Base-by-base conservation (phyloP, 139 green algal genomes). In the Micractinium sp. region DNA sequence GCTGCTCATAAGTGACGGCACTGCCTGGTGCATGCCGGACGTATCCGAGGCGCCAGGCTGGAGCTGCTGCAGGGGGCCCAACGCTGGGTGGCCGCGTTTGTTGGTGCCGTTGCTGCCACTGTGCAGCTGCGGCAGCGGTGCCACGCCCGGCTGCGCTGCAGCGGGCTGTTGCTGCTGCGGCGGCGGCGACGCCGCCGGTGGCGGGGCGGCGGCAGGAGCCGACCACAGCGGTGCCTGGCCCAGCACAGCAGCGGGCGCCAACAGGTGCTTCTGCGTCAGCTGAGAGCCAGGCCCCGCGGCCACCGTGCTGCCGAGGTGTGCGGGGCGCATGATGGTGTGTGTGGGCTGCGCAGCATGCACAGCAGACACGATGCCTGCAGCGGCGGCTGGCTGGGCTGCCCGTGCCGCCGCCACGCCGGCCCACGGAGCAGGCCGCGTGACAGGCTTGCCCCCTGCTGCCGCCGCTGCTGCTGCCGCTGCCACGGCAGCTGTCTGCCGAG, bases 61-160 rank as follows among this genome's bases (percentile, higher is more conserved):
- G 13, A 19, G 5, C 31, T n/a, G 71, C 29, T 38, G 29, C 31
- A 33, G 5, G 29, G 71, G 4, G 27, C 0, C 3, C 31, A 56
- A 56, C 47, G 5, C 47, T 56, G 47, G 47, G 47, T 16, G 9
- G 47, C 47, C 9, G 47, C 47, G 7, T 56, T 9, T 56, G 47
- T 9, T 56, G 47, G 7, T 56, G 47, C 47, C 47, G 9, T 56
- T 56, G 74, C 74, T 53, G 35, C 4, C 18, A 0, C 35, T 56
- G 74, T 82, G 85, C 71, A 85, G 66, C 69, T 88, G 25, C 89
- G 47, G 19, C 47, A 81, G 33, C 71, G 66, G 25, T 47, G 77
- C 39, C 20, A 71, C 14, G 63, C 47, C 9, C 9, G 47, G 5
- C 5, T 56, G 47, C 9, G 47, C 47, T 56, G 47, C 7, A 56